A percentile compares a stretch with the other conserved stretches of the same genome.
phyloP scores from a whole-genome alignment of 345 rosid genomes.

The Reutealis trisperma region DNA sequence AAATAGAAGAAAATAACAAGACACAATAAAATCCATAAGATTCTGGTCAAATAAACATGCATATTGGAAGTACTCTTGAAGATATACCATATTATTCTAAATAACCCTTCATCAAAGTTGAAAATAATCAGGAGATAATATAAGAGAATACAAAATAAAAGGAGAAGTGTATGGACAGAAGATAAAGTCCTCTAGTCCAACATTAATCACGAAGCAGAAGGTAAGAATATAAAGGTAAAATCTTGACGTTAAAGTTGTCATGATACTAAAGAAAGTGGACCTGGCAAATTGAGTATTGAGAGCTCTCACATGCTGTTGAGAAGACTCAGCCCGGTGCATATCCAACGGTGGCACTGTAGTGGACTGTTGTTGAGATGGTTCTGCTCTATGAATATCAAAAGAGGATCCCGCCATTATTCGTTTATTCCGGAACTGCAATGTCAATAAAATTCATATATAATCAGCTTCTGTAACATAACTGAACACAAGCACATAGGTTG shows the following conservation, averaged over 20 bases:
- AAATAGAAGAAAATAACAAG: constrained; percentile 12
- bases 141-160: background rate
- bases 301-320: constrained; percentile 85
- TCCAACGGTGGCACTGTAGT: constrained; percentile 42
- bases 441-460: constrained; percentile 1
- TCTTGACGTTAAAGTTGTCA: background rate
- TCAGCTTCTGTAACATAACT: constrained; percentile 14
- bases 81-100: background rate
- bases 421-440: constrained; percentile 66
- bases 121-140: background rate
- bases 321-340: constrained; percentile 60
- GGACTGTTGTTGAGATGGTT: constrained; percentile 47
- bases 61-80: background rate
- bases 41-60: background rate
- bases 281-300: constrained; percentile 93
- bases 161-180: background rate
- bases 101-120: background rate
- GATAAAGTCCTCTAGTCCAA: background rate
- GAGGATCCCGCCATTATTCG: constrained; percentile 60
- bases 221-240: background rate
- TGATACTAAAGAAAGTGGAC: constrained; percentile 34
- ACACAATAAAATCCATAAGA: background rate
- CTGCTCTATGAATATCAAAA: constrained; percentile 56
- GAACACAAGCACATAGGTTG: background rate
- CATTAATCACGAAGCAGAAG: constrained; percentile 3